Conservation (phyloP, 805 yeast species). For the Candida stauntonica region DNA sequence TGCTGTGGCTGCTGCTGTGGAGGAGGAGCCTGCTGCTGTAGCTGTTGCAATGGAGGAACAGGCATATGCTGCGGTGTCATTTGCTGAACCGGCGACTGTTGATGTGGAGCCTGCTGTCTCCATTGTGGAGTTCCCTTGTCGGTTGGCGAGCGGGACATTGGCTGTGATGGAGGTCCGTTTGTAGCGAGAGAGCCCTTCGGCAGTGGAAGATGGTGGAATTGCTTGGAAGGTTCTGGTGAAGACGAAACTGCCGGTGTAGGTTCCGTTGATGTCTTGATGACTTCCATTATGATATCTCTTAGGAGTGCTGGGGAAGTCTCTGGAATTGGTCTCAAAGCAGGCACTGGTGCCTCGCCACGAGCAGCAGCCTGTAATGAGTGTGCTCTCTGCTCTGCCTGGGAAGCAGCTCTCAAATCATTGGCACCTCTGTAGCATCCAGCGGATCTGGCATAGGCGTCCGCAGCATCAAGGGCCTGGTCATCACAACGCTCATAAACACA, state of each 20-base stretch:
- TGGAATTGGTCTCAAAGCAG: conserved; percentile 42
- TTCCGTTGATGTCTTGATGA: conserved; percentile 6
- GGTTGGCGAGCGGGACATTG: conserved; percentile 14
- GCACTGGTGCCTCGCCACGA: conserved; percentile 40
- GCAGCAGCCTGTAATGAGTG: conserved; percentile 39
- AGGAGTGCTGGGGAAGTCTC: conserved; percentile 38
- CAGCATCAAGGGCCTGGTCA: conserved; percentile 54
- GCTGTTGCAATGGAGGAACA: conserved; percentile 1
- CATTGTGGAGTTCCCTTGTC: conserved; percentile 12
- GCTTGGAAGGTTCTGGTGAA: conserved; percentile 16
- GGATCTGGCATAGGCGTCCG: conserved; percentile 53
- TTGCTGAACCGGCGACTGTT: conserved; percentile 1
- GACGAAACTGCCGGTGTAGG: neutral
- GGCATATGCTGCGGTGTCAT: neutral
- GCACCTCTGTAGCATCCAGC: conserved; percentile 45
- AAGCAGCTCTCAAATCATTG: conserved; percentile 40
- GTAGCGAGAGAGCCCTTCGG: conserved; percentile 22
- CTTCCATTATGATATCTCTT: conserved; percentile 28
- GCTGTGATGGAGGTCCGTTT: conserved; percentile 3
- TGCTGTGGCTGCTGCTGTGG: conserved; percentile 1
- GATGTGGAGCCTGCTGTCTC: conserved; percentile 5
- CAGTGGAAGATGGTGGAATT: conserved; percentile 26
- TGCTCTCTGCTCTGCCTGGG: conserved; percentile 40
- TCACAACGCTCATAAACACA: conserved; percentile 63
- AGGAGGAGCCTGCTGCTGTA: no score